Percentiles rank a stretch among this genome's conserved stretches.
phyloP scores from a whole-genome alignment of 176 grass and related monocot species.

The Triticum dicoccoides region DNA sequence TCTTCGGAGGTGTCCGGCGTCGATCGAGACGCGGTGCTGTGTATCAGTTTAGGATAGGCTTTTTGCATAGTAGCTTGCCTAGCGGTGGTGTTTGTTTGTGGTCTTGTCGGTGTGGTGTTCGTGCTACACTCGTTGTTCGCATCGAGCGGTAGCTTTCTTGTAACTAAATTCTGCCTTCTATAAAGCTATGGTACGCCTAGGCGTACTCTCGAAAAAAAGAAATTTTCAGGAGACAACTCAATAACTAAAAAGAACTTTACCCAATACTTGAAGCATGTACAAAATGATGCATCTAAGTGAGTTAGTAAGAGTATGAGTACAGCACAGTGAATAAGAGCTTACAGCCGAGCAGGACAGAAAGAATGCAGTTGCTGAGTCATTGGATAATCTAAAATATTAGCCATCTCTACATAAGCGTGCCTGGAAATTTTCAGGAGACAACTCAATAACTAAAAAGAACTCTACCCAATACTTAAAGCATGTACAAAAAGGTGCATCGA shows the following conservation, averaged over 20 bases:
- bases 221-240: background rate
- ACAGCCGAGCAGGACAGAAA: background rate
- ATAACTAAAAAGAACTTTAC: background rate
- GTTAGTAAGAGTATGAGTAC: background rate
- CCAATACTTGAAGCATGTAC: background rate
- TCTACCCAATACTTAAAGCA: background rate
- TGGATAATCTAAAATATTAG: background rate
- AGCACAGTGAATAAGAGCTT: conserved; percentile 2
- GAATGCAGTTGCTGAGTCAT: background rate
- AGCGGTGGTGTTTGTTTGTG: no score
- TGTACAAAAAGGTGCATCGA: background rate
- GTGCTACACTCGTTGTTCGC: no score
- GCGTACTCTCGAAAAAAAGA: no score
- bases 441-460: background rate
- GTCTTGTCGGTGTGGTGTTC: no score
- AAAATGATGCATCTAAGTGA: background rate
- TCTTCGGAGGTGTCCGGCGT: no score
- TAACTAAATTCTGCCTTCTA: no score
- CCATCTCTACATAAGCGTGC: background rate
- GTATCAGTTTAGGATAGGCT: no score
- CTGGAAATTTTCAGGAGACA: background rate
- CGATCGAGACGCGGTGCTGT: no score
- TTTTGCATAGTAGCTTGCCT: no score
- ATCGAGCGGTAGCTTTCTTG: no score
- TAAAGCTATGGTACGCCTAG: no score